These are phyloP conservation scores for Eucalyptus erythrocorys DNA, from an alignment of 345 rosid genomes.

Conservation along the genomic window DNA sequence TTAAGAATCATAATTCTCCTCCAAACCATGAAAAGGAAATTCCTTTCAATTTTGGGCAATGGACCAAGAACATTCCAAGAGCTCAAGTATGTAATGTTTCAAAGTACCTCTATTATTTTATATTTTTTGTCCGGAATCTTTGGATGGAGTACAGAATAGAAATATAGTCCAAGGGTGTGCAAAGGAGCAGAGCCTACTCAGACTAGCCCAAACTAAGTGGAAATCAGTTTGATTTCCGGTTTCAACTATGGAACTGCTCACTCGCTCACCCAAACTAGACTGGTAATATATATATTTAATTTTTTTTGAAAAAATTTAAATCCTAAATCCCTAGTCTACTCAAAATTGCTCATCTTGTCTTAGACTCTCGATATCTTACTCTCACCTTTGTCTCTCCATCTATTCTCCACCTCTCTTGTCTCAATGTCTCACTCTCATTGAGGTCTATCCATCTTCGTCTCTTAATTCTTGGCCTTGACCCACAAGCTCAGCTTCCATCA, in stretches of 20 bases:
- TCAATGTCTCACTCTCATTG: not conserved
- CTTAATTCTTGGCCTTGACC: not conserved
- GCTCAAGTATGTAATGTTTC: not conserved
- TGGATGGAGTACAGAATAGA: not conserved
- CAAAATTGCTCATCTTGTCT: not conserved
- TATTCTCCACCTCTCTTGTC: not conserved
- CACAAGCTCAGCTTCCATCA: not conserved
- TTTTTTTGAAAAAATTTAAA: too few species aligned
- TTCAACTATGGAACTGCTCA: too few species aligned
- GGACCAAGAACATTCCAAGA: not conserved
- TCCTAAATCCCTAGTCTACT: too few species aligned
- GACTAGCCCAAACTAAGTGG: too few species aligned
- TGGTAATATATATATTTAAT: accelerated
- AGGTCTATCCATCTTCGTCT: not conserved
- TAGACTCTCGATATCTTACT: too few species aligned
- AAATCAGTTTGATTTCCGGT: too few species aligned
- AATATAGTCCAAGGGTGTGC: too few species aligned
- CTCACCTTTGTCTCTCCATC: not conserved
- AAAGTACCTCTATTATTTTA: not conserved
- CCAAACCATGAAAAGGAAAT: not conserved
- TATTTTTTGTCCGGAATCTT: not conserved
- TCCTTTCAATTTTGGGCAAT: not conserved
- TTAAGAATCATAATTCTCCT: not conserved
- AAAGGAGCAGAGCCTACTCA: too few species aligned
- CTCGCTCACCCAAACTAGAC: too few species aligned